Conservation (phyloP, 495 filamentous ascomycete species). For the Podospora tetraspora region DNA sequence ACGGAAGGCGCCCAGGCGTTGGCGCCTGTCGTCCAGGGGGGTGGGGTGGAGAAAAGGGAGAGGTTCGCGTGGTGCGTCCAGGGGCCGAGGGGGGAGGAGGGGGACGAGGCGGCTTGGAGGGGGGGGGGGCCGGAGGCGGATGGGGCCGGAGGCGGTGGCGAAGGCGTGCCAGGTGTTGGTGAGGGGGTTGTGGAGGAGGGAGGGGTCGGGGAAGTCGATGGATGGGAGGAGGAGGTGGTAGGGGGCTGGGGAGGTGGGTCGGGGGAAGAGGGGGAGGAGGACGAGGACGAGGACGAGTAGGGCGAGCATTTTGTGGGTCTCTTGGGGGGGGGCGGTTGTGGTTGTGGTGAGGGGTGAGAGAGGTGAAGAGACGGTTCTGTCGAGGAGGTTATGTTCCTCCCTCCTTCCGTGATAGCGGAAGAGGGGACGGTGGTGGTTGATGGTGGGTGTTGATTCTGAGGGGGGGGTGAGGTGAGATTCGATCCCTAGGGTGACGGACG, state of each 20-base stretch:
- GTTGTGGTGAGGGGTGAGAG: not conserved
- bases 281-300: not conserved
- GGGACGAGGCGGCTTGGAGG: constrained; percentile 19
- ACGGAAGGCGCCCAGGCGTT: constrained; percentile 52
- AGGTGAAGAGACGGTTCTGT: not conserved
- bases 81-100: constrained; percentile 17
- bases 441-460: not conserved
- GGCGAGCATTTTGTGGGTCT: not conserved
- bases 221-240: constrained; percentile 26
- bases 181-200: constrained; percentile 14
- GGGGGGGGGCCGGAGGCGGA: too few relatives aligned
- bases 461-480: not conserved
- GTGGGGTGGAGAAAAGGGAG: constrained; percentile 28
- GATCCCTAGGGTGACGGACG: not conserved
- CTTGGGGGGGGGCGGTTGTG: too few relatives aligned
- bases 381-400: not conserved
- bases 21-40: constrained; percentile 26
- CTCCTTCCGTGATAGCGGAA: not conserved
- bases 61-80: constrained; percentile 27
- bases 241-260: constrained; percentile 8
- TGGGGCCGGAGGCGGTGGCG: constrained; percentile 27
- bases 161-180: constrained; percentile 36
- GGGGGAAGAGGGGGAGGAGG: too few relatives aligned
- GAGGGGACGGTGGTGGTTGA: not conserved
- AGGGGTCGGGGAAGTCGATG: constrained; percentile 4